Conservation (phyloP, 2,329 filamentous ascomycete species). For the Xylariomycetidae sp. region DNA sequence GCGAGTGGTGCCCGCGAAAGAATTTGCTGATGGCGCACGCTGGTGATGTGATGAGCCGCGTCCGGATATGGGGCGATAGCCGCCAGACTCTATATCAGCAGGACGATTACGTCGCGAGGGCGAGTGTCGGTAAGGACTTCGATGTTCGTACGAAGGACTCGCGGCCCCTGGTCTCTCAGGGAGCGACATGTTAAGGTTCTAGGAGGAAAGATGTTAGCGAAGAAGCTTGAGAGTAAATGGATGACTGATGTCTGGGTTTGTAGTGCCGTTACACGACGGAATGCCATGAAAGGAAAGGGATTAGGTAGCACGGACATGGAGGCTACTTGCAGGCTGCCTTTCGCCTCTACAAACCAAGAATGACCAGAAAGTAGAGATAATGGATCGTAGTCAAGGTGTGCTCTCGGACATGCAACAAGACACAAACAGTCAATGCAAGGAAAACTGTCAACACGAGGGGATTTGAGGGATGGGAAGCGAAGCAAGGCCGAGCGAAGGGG, state of each 20-base stretch:
- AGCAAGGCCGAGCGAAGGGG: too few relatives aligned
- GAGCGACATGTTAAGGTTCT: constrained; percentile 58
- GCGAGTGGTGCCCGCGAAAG: constrained; percentile 53
- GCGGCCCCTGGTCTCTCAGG: constrained; percentile 59
- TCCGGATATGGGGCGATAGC: constrained; percentile 40
- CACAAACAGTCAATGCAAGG: too few relatives aligned
- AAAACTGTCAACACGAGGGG: too few relatives aligned
- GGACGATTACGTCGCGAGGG: constrained; percentile 61
- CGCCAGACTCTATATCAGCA: constrained; percentile 66
- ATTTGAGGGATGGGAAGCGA: too few relatives aligned
- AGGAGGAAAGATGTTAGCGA: constrained; percentile 12
- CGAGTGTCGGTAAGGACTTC: constrained; percentile 63
- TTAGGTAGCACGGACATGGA: too few relatives aligned
- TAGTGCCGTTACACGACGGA: too few relatives aligned
- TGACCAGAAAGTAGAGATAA: constrained; percentile 1
- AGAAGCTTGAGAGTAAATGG: too few relatives aligned
- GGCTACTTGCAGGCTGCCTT: constrained; percentile 7
- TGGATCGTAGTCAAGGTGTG: too few relatives aligned
- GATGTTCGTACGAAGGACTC: constrained; percentile 55
- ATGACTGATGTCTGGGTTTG: too few relatives aligned
- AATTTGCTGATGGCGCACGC: constrained; percentile 54
- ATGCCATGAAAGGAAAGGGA: constrained; percentile 10
- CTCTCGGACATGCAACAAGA: too few relatives aligned
- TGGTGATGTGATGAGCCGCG: constrained; percentile 39
- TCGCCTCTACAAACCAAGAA: constrained; percentile 1